phyloP scores from a whole-genome alignment of 2,329 filamentous ascomycete genomes.

The Scedosporium aurantiacum region DNA sequence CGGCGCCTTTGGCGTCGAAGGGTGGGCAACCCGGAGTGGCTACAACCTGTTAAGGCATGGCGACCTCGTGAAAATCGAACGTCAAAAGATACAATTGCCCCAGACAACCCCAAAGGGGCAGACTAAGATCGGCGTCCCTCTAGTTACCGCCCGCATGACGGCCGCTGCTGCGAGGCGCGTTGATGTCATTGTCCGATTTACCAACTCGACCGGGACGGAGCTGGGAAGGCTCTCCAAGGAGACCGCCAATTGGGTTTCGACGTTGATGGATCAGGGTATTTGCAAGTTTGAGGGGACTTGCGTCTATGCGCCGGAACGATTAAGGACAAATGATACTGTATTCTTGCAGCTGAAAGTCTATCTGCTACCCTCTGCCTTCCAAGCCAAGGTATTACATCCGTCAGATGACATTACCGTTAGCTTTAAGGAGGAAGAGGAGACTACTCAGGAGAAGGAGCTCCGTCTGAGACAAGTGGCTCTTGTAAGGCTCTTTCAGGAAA shows the following conservation, averaged over 20 bases:
- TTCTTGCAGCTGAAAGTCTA: constrained; percentile 78
- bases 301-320: constrained; percentile 74
- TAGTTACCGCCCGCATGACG: constrained; percentile 24
- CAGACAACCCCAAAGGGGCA: constrained; percentile 27
- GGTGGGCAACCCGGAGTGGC: constrained; percentile 85
- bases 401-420: constrained; percentile 44
- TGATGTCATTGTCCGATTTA: constrained; percentile 88
- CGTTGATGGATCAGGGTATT: constrained; percentile 79
- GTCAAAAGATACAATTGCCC: constrained; percentile 61
- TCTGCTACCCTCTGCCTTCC: constrained; percentile 59
- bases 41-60: constrained; percentile 64
- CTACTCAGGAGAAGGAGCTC: constrained; percentile 70
- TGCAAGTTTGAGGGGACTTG: constrained; percentile 80
- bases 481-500: constrained; percentile 80
- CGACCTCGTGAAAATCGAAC: constrained; percentile 76
- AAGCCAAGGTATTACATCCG: constrained; percentile 30
- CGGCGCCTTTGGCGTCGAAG: constrained; percentile 82
- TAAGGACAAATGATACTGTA: constrained; percentile 88
- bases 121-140: constrained; percentile 24
- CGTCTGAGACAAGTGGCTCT: constrained; percentile 77
- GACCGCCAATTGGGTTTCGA: constrained; percentile 81
- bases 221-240: constrained; percentile 82
- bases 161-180: constrained; percentile 52
- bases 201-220: constrained; percentile 65
- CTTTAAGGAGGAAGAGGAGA: constrained; percentile 78